Conservation (phyloP, 441 rosid genomes). For the Populus trichocarpa region DNA sequence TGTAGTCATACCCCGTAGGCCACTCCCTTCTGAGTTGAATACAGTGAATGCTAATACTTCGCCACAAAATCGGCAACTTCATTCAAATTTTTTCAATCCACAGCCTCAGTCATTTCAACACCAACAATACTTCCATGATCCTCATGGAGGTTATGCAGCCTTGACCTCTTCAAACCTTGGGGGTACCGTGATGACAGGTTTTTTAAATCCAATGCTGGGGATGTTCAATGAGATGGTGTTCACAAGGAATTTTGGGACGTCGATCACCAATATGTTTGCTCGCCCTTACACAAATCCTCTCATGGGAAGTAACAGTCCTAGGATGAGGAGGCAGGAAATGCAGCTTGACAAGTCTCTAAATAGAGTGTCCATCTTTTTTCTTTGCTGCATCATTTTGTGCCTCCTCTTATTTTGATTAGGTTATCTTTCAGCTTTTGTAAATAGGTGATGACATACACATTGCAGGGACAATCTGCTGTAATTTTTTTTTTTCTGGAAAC, state of each 20-base stretch:
- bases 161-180: conserved; percentile 29
- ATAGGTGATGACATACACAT: background rate
- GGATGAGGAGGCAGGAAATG: conserved; percentile 74
- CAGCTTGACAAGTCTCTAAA: conserved; percentile 61
- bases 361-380: conserved; percentile 62
- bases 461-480: background rate
- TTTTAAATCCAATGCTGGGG: conserved; percentile 48
- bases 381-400: conserved; percentile 69
- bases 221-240: conserved; percentile 62
- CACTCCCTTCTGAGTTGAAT: conserved; percentile 35
- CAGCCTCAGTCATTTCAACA: conserved; percentile 30
- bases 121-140: conserved; percentile 34
- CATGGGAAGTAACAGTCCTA: conserved; percentile 43
- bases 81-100: conserved; percentile 26
- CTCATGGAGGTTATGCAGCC: conserved; percentile 32
- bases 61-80: conserved; percentile 33
- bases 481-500: background rate
- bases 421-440: conserved; percentile 17
- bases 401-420: conserved; percentile 56
- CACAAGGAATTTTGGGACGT: conserved; percentile 49
- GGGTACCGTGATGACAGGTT: conserved; percentile 27
- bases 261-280: conserved; percentile 36
- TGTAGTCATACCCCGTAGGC: conserved; percentile 53
- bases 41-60: conserved; percentile 17
- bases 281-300: conserved; percentile 50